Evolutionary conservation across 148 eudicot genomes (phyloP).

Genomic region (Cornus controversa): DNA sequence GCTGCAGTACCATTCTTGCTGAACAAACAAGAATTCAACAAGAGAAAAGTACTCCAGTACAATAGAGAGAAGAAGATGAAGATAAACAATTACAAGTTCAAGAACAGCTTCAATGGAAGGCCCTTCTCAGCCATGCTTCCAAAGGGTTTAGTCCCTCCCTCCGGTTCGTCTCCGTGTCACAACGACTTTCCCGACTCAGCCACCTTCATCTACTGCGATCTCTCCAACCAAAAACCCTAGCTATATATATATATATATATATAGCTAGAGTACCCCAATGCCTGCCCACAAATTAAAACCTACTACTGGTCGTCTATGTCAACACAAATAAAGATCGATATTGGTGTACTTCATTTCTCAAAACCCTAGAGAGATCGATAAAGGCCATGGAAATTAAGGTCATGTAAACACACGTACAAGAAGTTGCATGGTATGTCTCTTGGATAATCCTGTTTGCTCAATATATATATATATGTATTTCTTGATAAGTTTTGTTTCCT

Average conservation of each 20-base stretch:
- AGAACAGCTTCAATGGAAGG: conserved; percentile 8
- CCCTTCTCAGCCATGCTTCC: conserved; percentile 46
- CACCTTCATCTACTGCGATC: conserved; percentile 25
- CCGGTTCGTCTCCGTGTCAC: conserved; percentile 51
- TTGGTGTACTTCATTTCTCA: too few relatives aligned
- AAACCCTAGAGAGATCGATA: background rate
- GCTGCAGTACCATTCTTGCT: conserved; percentile 5
- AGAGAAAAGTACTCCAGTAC: too few relatives aligned
- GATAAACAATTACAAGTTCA: background rate
- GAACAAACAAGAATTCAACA: background rate
- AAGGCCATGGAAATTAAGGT: too few relatives aligned
- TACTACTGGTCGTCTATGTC: too few relatives aligned
- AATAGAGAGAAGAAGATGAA: background rate
- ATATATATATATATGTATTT: background rate
- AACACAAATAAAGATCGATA: background rate
- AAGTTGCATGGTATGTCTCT: background rate
- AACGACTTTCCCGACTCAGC: conserved; percentile 38
- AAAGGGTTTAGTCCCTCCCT: conserved; percentile 53
- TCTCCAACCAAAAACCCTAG: conserved; percentile 16
- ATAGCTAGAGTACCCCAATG: too few relatives aligned
- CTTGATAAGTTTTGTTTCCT: background rate
- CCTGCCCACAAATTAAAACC: too few relatives aligned
- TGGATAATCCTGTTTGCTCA: background rate
- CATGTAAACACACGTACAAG: too few relatives aligned
- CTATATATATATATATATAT: background rate